phyloP scores from a whole-genome alignment of 2,329 filamentous ascomycete species.

The Pseudogymnoascus sp. region DNA sequence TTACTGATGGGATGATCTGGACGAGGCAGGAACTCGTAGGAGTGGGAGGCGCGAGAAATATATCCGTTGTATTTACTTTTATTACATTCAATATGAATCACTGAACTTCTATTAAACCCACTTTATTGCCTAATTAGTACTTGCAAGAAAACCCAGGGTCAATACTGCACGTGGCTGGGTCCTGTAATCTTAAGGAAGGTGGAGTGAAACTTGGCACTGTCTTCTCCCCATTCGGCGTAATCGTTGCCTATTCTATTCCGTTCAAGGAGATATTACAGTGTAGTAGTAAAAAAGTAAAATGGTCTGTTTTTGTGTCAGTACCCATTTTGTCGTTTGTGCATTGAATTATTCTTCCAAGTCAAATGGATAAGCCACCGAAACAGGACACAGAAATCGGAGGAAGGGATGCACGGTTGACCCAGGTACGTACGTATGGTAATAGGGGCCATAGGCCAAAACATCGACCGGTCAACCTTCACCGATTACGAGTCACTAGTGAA shows the following conservation, averaged over 20 bases:
- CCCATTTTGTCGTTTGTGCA: not conserved
- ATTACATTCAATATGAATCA: not conserved
- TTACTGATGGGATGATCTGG: conserved; percentile 31
- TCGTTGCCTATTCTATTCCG: not conserved
- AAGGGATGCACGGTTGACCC: too few relatives aligned
- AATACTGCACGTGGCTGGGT: not conserved
- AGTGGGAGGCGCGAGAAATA: not conserved
- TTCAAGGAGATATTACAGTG: not conserved
- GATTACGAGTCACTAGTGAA: not conserved
- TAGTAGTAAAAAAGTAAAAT: not conserved
- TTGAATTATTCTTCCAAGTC: not conserved
- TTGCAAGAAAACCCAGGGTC: not conserved
- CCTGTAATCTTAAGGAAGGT: not conserved
- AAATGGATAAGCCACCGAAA: too few relatives aligned
- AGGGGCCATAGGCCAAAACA: not conserved
- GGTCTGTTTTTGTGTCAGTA: not conserved
- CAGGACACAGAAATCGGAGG: too few relatives aligned
- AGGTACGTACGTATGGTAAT: not conserved
- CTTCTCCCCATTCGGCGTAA: not conserved
- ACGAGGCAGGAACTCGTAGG: not conserved
- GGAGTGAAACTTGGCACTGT: not conserved
- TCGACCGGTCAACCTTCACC: not conserved
- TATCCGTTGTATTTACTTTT: not conserved
- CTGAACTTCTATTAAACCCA: not conserved
- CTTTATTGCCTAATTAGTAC: not conserved